Base-by-base conservation (phyloP, 805 yeast genomes). In the Barnettozyma californica region DNA sequence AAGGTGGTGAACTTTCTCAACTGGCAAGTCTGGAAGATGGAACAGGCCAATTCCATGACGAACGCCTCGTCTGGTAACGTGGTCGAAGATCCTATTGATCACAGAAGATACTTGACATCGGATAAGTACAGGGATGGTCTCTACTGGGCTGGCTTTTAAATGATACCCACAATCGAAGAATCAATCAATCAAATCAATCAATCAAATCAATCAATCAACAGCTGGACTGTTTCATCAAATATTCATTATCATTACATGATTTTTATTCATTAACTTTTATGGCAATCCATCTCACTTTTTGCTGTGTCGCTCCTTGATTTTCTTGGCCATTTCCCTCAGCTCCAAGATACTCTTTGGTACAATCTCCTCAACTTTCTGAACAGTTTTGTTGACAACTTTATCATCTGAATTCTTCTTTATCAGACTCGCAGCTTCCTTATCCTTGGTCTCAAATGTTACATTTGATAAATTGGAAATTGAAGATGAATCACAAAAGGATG, bases 101-200 rank as follows among this genome's bases (percentile, higher is more conserved):
- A 48, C 27, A 48, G 48, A 44, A 48, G 48, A 48, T 44, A 48
- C 19, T 31, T 53, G 25, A 53, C 43, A 21, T 48, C 49, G n/a
- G 60, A 57, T 7, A 44, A 49, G 1, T 60, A 59, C 43, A 54
- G 52, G 34, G 65, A 61, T 41, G 62, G 62, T 4, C 50, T 61
- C 20, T 61, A 61, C 51, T 61, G 65, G 65, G 65, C 65, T n/a
- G 65, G 65, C 1, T 61, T 61, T 46, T 61, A 45, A 51, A 25
- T 20, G 38, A 29, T 29, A 29, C 33, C 33, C 33, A 21, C 14
- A 23, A 23, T 23, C 25, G 8, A 23, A 5, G 7, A 23, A 23
- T 23, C 25, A 23, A 23, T 23, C 25, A 25, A 9, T 19, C 9
- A 19, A 25, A 9, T 19, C 9, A 19, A 29, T 18, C 18, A 33